phyloP scores from a whole-genome alignment of 2,329 filamentous ascomycete species.

The Onygena corvina region DNA sequence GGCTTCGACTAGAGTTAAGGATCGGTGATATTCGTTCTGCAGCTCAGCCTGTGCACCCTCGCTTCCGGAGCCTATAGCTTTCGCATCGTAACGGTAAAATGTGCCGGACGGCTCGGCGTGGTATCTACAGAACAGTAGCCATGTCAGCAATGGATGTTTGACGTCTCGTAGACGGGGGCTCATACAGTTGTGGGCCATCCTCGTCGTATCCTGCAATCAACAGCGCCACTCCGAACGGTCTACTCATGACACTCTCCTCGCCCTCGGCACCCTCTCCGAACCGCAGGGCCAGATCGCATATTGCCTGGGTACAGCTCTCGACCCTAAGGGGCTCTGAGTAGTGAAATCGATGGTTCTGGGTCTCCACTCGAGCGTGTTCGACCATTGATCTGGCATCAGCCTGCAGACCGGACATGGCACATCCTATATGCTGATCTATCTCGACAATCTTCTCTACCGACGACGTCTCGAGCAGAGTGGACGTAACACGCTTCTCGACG shows the following conservation, averaged over 20 bases:
- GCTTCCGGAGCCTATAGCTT: constrained; percentile 93
- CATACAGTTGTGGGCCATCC: constrained; percentile 79
- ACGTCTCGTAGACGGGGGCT: constrained; percentile 10
- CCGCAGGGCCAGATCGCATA: constrained; percentile 89
- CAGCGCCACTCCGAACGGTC: constrained; percentile 91
- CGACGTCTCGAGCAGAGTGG: constrained; percentile 89
- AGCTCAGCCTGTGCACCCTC: constrained; percentile 96
- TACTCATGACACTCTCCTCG: constrained; percentile 96
- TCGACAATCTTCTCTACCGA: constrained; percentile 99
- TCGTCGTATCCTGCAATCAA: constrained; percentile 96
- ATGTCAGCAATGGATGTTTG: background rate
- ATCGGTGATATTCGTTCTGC: constrained; percentile 98
- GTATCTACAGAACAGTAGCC: constrained; percentile 44
- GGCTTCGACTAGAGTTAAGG: constrained; percentile 79
- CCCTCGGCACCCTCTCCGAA: constrained; percentile 97
- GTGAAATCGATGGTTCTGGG: constrained; percentile 94
- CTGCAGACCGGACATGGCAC: constrained; percentile 96
- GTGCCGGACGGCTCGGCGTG: constrained; percentile 96
- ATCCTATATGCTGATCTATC: constrained; percentile 96
- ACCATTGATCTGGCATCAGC: constrained; percentile 96
- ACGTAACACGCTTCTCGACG: constrained; percentile 98
- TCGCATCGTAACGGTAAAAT: constrained; percentile 98
- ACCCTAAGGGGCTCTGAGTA: constrained; percentile 91
- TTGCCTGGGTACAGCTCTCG: constrained; percentile 96
- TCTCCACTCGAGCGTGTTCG: constrained; percentile 95